These are phyloP conservation scores for Xylaria sp. DNA, from an alignment of 495 filamentous ascomycete genomes.

Conservation along the genomic window DNA sequence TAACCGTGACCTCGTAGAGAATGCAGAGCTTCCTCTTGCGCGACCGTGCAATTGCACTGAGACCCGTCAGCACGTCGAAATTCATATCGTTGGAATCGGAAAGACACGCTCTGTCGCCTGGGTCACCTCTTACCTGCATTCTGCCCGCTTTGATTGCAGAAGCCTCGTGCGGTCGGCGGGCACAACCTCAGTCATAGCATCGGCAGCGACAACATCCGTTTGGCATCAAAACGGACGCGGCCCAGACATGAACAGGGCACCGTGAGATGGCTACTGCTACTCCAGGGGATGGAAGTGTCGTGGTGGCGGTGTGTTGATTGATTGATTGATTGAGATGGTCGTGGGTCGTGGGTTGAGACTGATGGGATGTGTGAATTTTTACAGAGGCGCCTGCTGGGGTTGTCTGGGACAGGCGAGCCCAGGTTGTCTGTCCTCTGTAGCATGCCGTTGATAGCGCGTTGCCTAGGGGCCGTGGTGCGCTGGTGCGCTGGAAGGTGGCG, in stretches of 20 bases:
- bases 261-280: slow-evolving; percentile 44
- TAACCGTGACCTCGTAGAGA: slow-evolving; percentile 70
- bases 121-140: slow-evolving; percentile 54
- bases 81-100: slow-evolving; percentile 54
- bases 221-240: slow-evolving; percentile 59
- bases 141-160: slow-evolving; percentile 59
- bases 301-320: slow-evolving; percentile 57
- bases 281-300: slow-evolving; percentile 59
- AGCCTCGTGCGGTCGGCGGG: slow-evolving; percentile 61
- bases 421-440: slow-evolving; percentile 24
- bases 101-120: slow-evolving; percentile 51
- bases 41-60: slow-evolving; percentile 75
- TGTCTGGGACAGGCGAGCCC: slow-evolving; percentile 16
- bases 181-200: slow-evolving; percentile 66
- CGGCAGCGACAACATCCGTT: slow-evolving; percentile 65
- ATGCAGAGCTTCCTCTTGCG: slow-evolving; percentile 85
- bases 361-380: slow-evolving; percentile 35
- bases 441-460: slow-evolving; percentile 15
- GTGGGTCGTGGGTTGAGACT: slow-evolving; percentile 25
- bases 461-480: slow-evolving; percentile 14
- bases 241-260: slow-evolving; percentile 40
- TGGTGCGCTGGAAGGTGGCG: slow-evolving; percentile 21
- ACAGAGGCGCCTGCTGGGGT: slow-evolving; percentile 23
- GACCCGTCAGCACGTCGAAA: slow-evolving; percentile 46
- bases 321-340: slow-evolving; percentile 39